A percentile compares a stretch with the other conserved stretches of the same genome.
Conservation (phyloP, 2,329 filamentous ascomycete species). For the Allantophomopsis lycopodina region DNA sequence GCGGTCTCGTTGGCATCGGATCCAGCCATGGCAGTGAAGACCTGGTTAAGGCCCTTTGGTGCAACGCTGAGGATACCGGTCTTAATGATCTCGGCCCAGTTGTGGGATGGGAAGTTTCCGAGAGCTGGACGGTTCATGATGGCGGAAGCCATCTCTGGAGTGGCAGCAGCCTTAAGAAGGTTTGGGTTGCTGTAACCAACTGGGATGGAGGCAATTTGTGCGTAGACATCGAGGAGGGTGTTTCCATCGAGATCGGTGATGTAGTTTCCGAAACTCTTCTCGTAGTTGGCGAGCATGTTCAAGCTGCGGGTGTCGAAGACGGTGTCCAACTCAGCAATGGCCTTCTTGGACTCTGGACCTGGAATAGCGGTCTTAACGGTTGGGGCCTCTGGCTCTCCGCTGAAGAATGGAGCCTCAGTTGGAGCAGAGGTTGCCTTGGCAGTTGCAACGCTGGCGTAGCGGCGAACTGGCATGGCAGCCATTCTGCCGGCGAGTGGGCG, state of each 20-base stretch:
- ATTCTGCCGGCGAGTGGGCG: conserved; percentile 10
- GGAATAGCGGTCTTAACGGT: conserved; percentile 22
- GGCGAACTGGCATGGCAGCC: conserved; percentile 4
- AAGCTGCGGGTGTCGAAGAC: conserved; percentile 37
- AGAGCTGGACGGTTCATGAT: conserved; percentile 69
- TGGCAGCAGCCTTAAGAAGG: conserved; percentile 49
- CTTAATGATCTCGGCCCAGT: conserved; percentile 60
- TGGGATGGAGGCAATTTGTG: conserved; percentile 74
- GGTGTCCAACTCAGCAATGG: conserved; percentile 26
- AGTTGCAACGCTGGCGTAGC: conserved; percentile 9
- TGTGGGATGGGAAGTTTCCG: conserved; percentile 66
- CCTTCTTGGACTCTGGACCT: conserved; percentile 21
- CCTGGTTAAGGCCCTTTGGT: conserved; percentile 62
- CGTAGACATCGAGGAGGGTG: conserved; percentile 39
- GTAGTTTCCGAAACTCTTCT: conserved; percentile 37
- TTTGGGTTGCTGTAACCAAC: conserved; percentile 71
- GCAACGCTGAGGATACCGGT: conserved; percentile 60
- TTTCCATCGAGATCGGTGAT: conserved; percentile 36
- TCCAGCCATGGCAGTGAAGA: conserved; percentile 68
- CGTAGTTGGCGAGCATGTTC: conserved; percentile 37
- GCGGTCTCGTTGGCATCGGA: conserved; percentile 77
- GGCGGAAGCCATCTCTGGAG: conserved; percentile 58
- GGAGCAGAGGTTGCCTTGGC: conserved; percentile 7
- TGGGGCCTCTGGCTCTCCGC: conserved; percentile 16
- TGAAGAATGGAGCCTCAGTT: conserved; percentile 14